Evolutionary conservation across 805 yeast genomes (phyloP).

Genomic region (Candida loeiensis): DNA sequence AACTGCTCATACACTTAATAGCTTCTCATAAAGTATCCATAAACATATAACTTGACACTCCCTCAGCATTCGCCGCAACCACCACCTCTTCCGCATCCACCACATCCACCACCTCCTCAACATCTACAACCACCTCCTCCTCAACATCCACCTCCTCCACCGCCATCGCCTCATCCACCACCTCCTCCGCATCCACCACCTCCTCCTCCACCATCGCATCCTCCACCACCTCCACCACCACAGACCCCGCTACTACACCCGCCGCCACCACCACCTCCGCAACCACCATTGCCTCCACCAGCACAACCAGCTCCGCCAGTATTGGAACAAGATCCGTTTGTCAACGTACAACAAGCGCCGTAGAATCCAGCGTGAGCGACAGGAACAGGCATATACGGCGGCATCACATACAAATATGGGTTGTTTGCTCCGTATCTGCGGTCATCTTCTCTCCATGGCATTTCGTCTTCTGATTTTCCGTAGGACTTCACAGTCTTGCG

Average conservation of each 20-base stretch:
- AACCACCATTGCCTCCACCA: not conserved
- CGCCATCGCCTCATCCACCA: not conserved
- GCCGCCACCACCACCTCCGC: not conserved
- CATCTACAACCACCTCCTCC: not conserved
- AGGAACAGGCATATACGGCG: not conserved
- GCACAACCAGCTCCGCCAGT: not conserved
- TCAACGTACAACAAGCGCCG: not conserved
- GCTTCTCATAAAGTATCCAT: conserved; percentile 1
- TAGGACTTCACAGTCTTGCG: not conserved
- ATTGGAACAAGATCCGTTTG: not conserved
- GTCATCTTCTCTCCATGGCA: conserved; percentile 1
- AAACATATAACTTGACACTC: too few species aligned
- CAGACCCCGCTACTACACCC: not conserved
- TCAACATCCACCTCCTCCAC: not conserved
- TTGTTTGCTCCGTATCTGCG: not conserved
- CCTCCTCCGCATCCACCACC: not conserved
- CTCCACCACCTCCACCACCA: not conserved
- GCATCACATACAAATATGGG: not conserved
- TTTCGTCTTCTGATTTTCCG: not conserved
- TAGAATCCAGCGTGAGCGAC: not conserved
- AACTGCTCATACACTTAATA: conserved; percentile 10
- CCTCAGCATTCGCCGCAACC: too few species aligned
- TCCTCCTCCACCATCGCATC: not conserved
- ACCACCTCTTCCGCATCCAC: not conserved
- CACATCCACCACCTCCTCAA: not conserved